Evolutionary conservation across 441 rosid genomes (phyloP), one percentile per base, ranked within the genome.

Genomic region (Mallotus repandus): DNA sequence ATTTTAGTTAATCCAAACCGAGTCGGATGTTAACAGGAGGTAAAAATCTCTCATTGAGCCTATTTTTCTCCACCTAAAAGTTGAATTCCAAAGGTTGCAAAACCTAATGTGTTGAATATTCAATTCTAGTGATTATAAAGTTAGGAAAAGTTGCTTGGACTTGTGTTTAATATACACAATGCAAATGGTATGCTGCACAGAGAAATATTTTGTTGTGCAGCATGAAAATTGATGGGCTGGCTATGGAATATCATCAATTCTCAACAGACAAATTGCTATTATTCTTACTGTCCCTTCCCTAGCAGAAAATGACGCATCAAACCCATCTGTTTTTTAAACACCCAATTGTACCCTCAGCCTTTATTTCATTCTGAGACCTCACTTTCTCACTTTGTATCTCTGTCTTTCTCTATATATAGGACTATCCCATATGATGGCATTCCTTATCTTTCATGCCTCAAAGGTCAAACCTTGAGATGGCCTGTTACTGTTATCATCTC

Each of bases 221-320:
- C 43, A 52, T 29, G 50, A 18, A 69, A 54, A 35, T 35, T 9
- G 18, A 55, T 68, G 35, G 19, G 16, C 25, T 25, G 16, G 9
- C 55, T 21, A 2, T 54, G 4, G 55, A n/a, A 38, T 38, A 38
- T 38, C 1, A 2, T 54, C 38, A 59, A n/a, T 60, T 74, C 78
- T 73, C 75, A 74, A 71, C 65, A 61, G 43, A 79, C 70, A 66
- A 69, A 38, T 14, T 59, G 53, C 68, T 32, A 61, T 73, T 29
- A 49, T 45, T 52, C 45, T 25, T 21, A 56, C 64, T 65, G 52
- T 59, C 54, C 21, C 50, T 4, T 46, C 11, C 61, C 11, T 67
- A 61, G 22, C 8, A 38, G 81, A 73, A 81, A 81, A 79, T 68
- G 86, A 81, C 83, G 55, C 54, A 75, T 77, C 80, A 74, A 58